Evolutionary conservation across 352 stramenopile species (phyloP).

Genomic region (Globisporangium okanoganense): DNA sequence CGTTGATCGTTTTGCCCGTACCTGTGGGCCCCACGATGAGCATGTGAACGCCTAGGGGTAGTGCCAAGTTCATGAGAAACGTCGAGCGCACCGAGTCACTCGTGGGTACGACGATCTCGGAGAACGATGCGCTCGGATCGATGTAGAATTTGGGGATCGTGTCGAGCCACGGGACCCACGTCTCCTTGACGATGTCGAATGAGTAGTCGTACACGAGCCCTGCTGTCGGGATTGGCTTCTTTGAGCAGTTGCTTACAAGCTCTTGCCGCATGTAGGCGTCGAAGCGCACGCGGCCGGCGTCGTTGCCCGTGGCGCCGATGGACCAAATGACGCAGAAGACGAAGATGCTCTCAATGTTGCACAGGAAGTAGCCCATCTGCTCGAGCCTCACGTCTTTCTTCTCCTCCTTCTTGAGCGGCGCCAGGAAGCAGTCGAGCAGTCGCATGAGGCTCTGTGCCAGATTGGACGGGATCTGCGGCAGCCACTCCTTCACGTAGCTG

Average conservation of each 20-base stretch:
- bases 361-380: conserved; percentile 56
- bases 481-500: conserved; percentile 87
- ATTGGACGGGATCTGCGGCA: conserved; percentile 91
- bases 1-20: conserved; percentile 94
- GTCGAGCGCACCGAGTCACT: conserved; percentile 92
- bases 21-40: conserved; percentile 93
- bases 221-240: conserved; percentile 47
- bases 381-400: conserved; percentile 82
- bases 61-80: conserved; percentile 87
- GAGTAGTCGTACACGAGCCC: conserved; percentile 90
- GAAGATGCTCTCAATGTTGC: conserved; percentile 89
- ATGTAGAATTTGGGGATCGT: conserved; percentile 80
- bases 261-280: conserved; percentile 86
- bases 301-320: conserved; percentile 87
- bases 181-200: conserved; percentile 76
- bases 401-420: conserved; percentile 74
- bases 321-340: conserved; percentile 93
- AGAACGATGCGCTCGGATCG: conserved; percentile 80
- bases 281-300: conserved; percentile 78
- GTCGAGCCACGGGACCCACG: conserved; percentile 90
- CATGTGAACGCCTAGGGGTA: conserved; percentile 84
- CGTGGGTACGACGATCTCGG: conserved; percentile 92
- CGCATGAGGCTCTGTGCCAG: conserved; percentile 89
- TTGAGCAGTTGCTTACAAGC: conserved; percentile 55
- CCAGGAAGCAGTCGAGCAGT: conserved; percentile 90